These are phyloP conservation scores for Graphilbum sp. DNA, from an alignment of 2,329 filamentous ascomycete species.

Conservation along the genomic window DNA sequence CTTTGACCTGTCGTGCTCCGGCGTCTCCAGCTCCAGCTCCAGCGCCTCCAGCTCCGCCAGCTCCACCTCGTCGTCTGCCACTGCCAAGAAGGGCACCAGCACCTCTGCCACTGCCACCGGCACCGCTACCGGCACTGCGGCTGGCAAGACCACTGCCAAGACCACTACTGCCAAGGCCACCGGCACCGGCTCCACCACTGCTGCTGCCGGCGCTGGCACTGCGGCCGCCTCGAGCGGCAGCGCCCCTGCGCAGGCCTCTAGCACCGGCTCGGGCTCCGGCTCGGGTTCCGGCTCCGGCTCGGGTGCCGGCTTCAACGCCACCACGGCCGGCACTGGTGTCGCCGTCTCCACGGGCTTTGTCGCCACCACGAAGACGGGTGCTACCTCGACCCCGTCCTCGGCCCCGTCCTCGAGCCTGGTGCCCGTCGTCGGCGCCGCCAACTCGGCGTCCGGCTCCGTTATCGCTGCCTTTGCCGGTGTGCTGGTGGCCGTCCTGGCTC, in stretches of 20 bases:
- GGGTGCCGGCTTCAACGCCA: neutral
- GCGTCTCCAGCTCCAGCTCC: conserved; percentile 12
- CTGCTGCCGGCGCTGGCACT: neutral
- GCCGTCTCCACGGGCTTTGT: conserved; percentile 8
- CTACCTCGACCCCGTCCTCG: conserved; percentile 12
- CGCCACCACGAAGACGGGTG: conserved; percentile 13
- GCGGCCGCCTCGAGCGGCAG: neutral
- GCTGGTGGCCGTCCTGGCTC: conserved; percentile 16
- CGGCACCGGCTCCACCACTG: neutral
- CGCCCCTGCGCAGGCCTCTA: too few relatives aligned
- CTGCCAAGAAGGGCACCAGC: conserved; percentile 1
- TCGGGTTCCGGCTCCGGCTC: conserved; percentile 5
- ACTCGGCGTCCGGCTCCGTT: conserved; percentile 12
- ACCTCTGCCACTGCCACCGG: neutral
- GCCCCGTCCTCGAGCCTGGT: too few relatives aligned
- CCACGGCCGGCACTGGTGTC: neutral
- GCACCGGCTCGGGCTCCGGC: neutral
- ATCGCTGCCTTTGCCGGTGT: conserved; percentile 15
- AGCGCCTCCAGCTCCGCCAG: neutral
- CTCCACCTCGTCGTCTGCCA: conserved; percentile 2
- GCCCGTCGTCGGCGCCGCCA: conserved; percentile 10
- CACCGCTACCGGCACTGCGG: neutral
- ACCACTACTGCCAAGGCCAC: neutral
- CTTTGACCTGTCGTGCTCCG: conserved; percentile 45
- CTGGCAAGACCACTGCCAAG: neutral